Evolutionary conservation across 2,329 filamentous ascomycete species (phyloP).

Genomic region (Hawksworthiomyces lignivorus): DNA sequence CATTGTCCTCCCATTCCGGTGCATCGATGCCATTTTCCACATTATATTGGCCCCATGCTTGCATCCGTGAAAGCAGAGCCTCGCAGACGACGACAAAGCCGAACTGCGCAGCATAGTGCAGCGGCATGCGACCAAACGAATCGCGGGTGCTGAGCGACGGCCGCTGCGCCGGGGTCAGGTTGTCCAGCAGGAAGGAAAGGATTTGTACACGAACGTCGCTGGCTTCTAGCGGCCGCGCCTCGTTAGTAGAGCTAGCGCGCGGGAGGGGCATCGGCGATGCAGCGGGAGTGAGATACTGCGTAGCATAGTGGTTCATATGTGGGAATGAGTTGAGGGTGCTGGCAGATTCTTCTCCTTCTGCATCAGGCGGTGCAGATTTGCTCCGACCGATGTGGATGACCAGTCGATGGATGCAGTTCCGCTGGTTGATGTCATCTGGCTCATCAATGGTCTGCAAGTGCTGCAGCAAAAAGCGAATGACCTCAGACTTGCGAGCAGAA

Average conservation of each 20-base stretch:
- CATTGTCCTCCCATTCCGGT: conserved; percentile 80
- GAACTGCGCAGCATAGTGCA: conserved; percentile 93
- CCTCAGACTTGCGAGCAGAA: conserved; percentile 58
- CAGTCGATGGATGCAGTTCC: conserved; percentile 87
- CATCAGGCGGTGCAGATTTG: conserved; percentile 35
- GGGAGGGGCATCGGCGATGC: conserved; percentile 58
- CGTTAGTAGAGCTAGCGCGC: conserved; percentile 55
- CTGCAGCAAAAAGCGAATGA: conserved; percentile 62
- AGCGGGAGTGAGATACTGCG: conserved; percentile 73
- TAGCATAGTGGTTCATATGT: conserved; percentile 44
- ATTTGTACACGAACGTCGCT: conserved; percentile 72
- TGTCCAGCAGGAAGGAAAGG: conserved; percentile 54
- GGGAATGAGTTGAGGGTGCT: conserved; percentile 33
- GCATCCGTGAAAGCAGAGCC: conserved; percentile 80
- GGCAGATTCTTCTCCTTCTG: conserved; percentile 44
- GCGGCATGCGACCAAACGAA: conserved; percentile 70
- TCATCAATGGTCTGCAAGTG: conserved; percentile 70
- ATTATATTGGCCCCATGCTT: conserved; percentile 81
- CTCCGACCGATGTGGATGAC: conserved; percentile 86
- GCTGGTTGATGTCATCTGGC: conserved; percentile 84
- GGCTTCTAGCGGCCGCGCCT: conserved; percentile 56
- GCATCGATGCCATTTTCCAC: conserved; percentile 81
- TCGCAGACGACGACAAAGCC: conserved; percentile 88
- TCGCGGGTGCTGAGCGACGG: conserved; percentile 62
- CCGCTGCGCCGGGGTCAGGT: conserved; percentile 60